Evolutionary conservation across 192 early-diverging fungal genomes (phyloP).

Genomic region (Dimargaris xerosporica): DNA sequence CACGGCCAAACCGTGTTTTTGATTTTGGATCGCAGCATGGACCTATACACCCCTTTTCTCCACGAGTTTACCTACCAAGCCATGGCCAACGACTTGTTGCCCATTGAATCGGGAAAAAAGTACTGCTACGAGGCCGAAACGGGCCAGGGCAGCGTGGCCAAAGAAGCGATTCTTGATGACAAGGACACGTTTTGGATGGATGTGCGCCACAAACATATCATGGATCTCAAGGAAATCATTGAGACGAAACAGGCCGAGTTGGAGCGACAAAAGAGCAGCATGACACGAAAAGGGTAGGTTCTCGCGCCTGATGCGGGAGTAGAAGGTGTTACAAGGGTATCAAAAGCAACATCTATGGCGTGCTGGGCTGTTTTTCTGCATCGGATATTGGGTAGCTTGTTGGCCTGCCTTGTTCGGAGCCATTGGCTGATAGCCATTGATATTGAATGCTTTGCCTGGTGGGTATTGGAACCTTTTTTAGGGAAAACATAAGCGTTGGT

Average conservation of each 20-base stretch:
- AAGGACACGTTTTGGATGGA: constrained; percentile 34
- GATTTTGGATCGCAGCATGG: constrained; percentile 82
- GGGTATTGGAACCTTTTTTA: neutral
- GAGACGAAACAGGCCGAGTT: constrained; percentile 27
- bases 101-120: constrained; percentile 29
- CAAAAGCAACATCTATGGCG: no score
- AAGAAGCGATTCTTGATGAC: constrained; percentile 24
- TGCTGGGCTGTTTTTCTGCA: no score
- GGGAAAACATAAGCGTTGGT: constrained; percentile 1
- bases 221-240: constrained; percentile 29
- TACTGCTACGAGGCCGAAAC: constrained; percentile 24
- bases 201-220: constrained; percentile 35
- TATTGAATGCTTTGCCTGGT: no score
- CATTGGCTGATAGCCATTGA: no score
- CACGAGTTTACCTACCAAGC: constrained; percentile 99
- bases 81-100: constrained; percentile 86
- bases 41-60: constrained; percentile 75
- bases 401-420: no score
- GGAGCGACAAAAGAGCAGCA: constrained; percentile 23
- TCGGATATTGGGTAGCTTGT: no score
- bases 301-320: neutral
- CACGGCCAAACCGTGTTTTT: constrained; percentile 56
- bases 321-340: no score
- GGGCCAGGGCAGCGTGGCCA: constrained; percentile 22
- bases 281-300: constrained; percentile 22